phyloP scores from a whole-genome alignment of 345 rosid genomes.

The Toxicodendron radicans region DNA sequence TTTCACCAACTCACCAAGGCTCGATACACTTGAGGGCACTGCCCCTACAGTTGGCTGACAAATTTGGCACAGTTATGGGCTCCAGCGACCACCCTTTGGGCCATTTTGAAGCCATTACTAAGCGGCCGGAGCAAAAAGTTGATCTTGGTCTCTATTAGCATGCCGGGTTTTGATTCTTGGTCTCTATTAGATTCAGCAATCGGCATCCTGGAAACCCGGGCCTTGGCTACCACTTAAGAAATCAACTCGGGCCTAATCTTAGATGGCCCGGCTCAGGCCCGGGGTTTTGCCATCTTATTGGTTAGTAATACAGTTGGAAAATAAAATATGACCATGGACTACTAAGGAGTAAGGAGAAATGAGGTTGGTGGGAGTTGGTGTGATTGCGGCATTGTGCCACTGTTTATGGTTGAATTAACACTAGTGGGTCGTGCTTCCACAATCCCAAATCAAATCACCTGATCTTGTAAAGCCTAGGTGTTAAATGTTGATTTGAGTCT shows the following conservation, averaged over 20 bases:
- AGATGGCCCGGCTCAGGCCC: too few relatives aligned
- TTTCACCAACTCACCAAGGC: background rate
- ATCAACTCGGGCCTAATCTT: constrained; percentile 4
- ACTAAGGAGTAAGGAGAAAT: too few relatives aligned
- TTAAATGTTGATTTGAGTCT: too few relatives aligned
- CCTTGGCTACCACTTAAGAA: constrained; percentile 30
- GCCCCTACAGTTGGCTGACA: constrained; percentile 10
- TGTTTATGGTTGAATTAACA: too few relatives aligned
- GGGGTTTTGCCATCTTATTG: too few relatives aligned
- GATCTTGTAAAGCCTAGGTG: constrained; percentile 45
- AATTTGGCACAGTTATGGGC: constrained; percentile 19
- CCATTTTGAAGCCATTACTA: constrained; percentile 65
- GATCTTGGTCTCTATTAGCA: constrained; percentile 85
- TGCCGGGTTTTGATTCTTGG: constrained; percentile 44
- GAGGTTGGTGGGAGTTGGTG: too few relatives aligned
- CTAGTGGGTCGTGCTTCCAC: too few relatives aligned
- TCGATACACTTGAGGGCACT: constrained; percentile 18
- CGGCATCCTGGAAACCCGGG: constrained; percentile 53
- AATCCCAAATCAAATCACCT: constrained; percentile 57
- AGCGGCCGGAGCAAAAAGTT: constrained; percentile 60
- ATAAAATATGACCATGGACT: too few relatives aligned
- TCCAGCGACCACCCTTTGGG: constrained; percentile 21
- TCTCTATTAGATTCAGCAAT: constrained; percentile 39
- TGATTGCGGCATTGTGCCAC: too few relatives aligned
- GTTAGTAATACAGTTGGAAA: too few relatives aligned